Base-by-base conservation (phyloP, 306 rosid species). In the Datisca glomerata region DNA sequence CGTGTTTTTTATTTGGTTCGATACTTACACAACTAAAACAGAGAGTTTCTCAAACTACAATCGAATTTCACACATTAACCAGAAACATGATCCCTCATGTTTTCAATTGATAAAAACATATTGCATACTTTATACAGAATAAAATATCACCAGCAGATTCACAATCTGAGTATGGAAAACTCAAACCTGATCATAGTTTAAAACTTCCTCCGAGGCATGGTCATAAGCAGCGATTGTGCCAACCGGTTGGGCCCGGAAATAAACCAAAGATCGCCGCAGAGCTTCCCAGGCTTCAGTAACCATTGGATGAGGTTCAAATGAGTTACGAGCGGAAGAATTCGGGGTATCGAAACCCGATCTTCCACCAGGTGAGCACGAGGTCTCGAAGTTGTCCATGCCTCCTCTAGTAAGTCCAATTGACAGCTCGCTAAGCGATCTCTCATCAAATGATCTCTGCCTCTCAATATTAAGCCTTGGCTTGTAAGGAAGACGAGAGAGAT, bases 371-470 rank as follows among this genome's bases (percentile, higher is more conserved):
- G 89, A 71, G 61, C 24, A 68, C 19, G 53, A 64, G 28, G 47
- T 44, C 33, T 79, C 89, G 19, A 60, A 78, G 66, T 51, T 67
- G 48, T 79, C 89, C 53, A 71, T n/a, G 18, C 83, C 79, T 2
- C 66, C 71, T 51, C 77, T 75, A 0, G 68, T 27, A 14, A 79
- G 56, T 54, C 79, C 62, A 42, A 59, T 37, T 0, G 83, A 74
- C 21, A 79, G 46, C 70, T 79, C 89, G 22, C 81, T 78, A 8
- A 78, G 71, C 14, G 87, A 78, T 51, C 87, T 67, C 72, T 78
- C 87, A 21, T 79, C 89, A 53, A 79, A 79, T 10, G 89, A 79
- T 45, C 77, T 65, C 64, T 79, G 71, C 53, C 89, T 79, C 74
- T 79, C 89, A 23, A 79, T 71, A 61, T 74, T 79, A 56, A 79